phyloP scores from a whole-genome alignment of 805 yeast genomes.

The Ogataea trehaloabstinens region DNA sequence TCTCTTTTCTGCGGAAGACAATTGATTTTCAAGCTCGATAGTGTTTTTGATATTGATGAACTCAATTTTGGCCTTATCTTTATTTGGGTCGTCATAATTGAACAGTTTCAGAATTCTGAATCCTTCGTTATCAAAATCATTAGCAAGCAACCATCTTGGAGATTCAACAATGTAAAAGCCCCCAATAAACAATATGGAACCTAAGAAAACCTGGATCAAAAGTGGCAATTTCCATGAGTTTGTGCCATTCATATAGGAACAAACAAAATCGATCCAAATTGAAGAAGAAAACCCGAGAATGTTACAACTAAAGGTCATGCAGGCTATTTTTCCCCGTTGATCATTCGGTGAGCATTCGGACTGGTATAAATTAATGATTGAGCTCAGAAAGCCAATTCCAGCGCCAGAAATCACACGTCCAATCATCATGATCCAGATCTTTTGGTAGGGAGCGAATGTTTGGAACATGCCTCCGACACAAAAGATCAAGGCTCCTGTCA shows the following conservation, averaged over 20 bases:
- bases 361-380: constrained; percentile 85
- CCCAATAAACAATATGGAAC: constrained; percentile 63
- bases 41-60: constrained; percentile 44
- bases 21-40: constrained; percentile 18
- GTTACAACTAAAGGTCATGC: constrained; percentile 87
- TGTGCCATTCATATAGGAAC: constrained; percentile 60
- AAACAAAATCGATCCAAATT: constrained; percentile 83
- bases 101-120: constrained; percentile 37
- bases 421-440: constrained; percentile 53
- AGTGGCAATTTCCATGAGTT: constrained; percentile 79
- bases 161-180: constrained; percentile 79
- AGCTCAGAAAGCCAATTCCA: constrained; percentile 83
- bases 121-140: constrained; percentile 61
- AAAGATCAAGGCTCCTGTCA: constrained; percentile 72
- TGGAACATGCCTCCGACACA: constrained; percentile 76
- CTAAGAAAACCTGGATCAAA: constrained; percentile 70
- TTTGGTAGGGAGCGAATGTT: constrained; percentile 45
- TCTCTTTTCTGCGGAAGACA: constrained; percentile 23
- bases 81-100: constrained; percentile 27
- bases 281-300: constrained; percentile 77
- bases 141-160: constrained; percentile 83
- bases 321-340: constrained; percentile 79
- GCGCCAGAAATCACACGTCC: constrained; percentile 80
- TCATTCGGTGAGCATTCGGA: constrained; percentile 87
- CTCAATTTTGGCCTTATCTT: constrained; percentile 35